Conservation (phyloP, 1,284 basidiomycete genomes). For the Rhodotorula mucilaginosa region DNA sequence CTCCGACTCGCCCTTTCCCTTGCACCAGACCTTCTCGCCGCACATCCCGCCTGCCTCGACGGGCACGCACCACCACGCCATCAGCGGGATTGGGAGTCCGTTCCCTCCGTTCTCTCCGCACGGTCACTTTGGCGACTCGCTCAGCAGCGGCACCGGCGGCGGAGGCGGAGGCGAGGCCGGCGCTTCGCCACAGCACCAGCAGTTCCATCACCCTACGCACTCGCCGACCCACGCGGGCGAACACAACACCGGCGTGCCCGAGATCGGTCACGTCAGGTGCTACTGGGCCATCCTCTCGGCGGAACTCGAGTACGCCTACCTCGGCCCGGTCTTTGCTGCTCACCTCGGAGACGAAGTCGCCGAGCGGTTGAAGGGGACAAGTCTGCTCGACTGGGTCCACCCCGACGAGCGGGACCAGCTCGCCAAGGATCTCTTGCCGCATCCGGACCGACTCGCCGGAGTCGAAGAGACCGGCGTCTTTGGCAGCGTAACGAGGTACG, state of each 20-base stretch:
- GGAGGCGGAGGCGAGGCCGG: too few relatives aligned
- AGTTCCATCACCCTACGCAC: background rate
- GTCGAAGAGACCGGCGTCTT: slow-evolving; percentile 77
- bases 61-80: background rate
- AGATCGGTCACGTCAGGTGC: slow-evolving; percentile 32
- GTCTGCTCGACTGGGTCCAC: slow-evolving; percentile 81
- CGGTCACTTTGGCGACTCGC: background rate
- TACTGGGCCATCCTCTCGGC: slow-evolving; percentile 39
- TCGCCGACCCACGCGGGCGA: background rate
- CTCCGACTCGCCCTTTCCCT: background rate
- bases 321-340: slow-evolving; percentile 76
- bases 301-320: slow-evolving; percentile 72
- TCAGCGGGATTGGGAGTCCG: background rate
- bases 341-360: slow-evolving; percentile 71
- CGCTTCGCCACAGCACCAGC: background rate
- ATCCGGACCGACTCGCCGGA: slow-evolving; percentile 66
- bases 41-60: background rate
- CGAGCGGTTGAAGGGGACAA: slow-evolving; percentile 65
- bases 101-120: background rate
- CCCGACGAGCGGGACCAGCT: slow-evolving; percentile 72
- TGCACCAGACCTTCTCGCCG: background rate
- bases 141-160: background rate
- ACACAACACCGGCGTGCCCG: slow-evolving; percentile 1
- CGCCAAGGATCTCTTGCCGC: slow-evolving; percentile 31
- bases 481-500: slow-evolving; percentile 84